phyloP scores from a whole-genome alignment of 202 grass and related monocot genomes.

The Panicum virgatum region DNA sequence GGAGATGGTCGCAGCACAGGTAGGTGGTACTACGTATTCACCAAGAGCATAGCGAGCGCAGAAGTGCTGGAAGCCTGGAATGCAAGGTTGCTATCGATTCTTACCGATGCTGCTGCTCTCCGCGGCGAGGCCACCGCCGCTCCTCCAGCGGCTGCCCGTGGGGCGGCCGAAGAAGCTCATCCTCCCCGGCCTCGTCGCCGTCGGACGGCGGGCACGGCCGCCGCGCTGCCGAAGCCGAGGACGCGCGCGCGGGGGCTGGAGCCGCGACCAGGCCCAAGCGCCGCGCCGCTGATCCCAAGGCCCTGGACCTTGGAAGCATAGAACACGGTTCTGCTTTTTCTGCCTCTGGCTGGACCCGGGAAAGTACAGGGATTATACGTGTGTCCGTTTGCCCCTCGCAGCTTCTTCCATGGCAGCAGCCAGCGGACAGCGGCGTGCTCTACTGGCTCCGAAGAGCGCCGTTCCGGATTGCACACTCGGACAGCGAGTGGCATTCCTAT shows the following conservation, averaged over 20 bases:
- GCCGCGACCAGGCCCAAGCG: conserved; percentile 19
- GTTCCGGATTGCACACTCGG: neutral
- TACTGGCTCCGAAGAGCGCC: neutral
- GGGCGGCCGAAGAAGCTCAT: neutral
- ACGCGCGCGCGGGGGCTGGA: neutral
- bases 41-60: neutral
- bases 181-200: neutral
- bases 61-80: neutral
- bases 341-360: too few relatives aligned
- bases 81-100: neutral
- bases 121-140: neutral
- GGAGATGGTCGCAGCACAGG: neutral
- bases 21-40: too few relatives aligned
- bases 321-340: neutral
- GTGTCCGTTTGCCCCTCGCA: neutral
- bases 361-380: neutral
- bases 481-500: conserved; percentile 12
- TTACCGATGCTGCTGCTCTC: conserved; percentile 33
- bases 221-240: conserved; percentile 9
- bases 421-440: neutral
- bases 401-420: conserved; percentile 15
- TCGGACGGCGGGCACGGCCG: neutral
- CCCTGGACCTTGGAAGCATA: conserved; percentile 43
- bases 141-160: neutral
- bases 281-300: conserved; percentile 36